A percentile compares a stretch with the other conserved stretches of the same genome.
Conservation (phyloP, 345 rosid genomes). For the Hypericum androsaemum region DNA sequence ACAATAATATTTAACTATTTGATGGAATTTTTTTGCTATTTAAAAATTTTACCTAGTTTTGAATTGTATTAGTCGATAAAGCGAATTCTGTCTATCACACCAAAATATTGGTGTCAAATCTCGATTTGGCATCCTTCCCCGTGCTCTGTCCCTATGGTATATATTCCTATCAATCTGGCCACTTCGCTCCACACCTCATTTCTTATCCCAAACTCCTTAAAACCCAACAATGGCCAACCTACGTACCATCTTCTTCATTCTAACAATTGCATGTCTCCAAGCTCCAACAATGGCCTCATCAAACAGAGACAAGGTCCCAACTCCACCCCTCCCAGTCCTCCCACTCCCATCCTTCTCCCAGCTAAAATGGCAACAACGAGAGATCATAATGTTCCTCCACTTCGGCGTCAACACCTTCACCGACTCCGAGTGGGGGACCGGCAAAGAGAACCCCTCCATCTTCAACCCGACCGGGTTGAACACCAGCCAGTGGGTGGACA, state of each 20-base stretch:
- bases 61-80: too few species aligned
- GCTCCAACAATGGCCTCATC: slow-evolving; percentile 7
- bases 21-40: too few species aligned
- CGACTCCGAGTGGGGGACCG: slow-evolving; percentile 63
- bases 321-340: slow-evolving; percentile 56
- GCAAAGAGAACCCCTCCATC: slow-evolving; percentile 44
- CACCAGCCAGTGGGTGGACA: slow-evolving; percentile 42
- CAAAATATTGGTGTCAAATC: too few species aligned
- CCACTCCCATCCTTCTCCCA: slow-evolving; percentile 61
- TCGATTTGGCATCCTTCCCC: too few species aligned
- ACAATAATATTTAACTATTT: too few species aligned
- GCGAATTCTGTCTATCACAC: too few species aligned
- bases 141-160: too few species aligned
- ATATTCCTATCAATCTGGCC: too few species aligned
- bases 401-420: slow-evolving; percentile 82
- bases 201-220: neutral
- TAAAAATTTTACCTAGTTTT: too few species aligned
- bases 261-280: slow-evolving; percentile 10
- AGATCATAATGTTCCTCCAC: slow-evolving; percentile 68
- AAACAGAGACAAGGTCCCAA: slow-evolving; percentile 19
- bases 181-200: too few species aligned
- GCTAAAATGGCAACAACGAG: slow-evolving; percentile 66
- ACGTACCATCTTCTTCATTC: neutral
- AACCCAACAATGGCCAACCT: slow-evolving; percentile 9
- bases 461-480: slow-evolving; percentile 43